Conservation (phyloP, 2,329 filamentous ascomycete genomes). For the Diaporthe humulicola region DNA sequence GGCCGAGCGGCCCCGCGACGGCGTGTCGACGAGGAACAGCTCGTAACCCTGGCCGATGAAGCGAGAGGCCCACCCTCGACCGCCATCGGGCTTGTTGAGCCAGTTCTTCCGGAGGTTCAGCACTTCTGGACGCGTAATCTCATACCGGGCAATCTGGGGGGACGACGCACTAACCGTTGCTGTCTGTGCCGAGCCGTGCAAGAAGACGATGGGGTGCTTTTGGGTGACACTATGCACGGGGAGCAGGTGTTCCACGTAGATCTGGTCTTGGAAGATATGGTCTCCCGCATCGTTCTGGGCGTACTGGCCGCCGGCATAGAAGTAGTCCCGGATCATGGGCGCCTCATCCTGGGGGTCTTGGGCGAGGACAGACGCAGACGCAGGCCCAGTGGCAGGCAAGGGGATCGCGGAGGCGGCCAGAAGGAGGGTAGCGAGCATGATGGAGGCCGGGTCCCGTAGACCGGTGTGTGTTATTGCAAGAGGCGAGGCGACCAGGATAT, state of each 20-base stretch:
- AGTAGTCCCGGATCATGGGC: constrained; percentile 29
- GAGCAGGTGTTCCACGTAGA: constrained; percentile 65
- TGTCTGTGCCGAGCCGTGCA: constrained; percentile 58
- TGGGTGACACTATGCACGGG: constrained; percentile 48
- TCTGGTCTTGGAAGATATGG: constrained; percentile 53
- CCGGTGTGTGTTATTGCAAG: constrained; percentile 26
- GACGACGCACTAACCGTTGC: constrained; percentile 50
- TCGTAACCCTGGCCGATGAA: constrained; percentile 61
- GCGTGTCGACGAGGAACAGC: constrained; percentile 62
- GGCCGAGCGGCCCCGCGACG: constrained; percentile 59
- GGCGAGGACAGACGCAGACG: neutral
- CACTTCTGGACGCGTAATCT: constrained; percentile 9
- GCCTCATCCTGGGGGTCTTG: constrained; percentile 24
- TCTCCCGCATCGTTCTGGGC: constrained; percentile 21
- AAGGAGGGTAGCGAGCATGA: constrained; percentile 20
- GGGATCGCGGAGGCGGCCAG: constrained; percentile 1
- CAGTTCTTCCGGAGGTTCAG: constrained; percentile 45
- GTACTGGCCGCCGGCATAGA: constrained; percentile 29
- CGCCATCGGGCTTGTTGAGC: constrained; percentile 60
- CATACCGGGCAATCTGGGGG: constrained; percentile 10
- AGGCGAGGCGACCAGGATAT: constrained; percentile 13
- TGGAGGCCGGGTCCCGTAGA: neutral
- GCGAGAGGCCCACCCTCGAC: constrained; percentile 61
- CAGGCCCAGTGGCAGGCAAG: constrained; percentile 8
- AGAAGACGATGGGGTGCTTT: constrained; percentile 54